Evolutionary conservation across 2,329 filamentous ascomycete genomes (phyloP).

Genomic region (Cytospora mali): DNA sequence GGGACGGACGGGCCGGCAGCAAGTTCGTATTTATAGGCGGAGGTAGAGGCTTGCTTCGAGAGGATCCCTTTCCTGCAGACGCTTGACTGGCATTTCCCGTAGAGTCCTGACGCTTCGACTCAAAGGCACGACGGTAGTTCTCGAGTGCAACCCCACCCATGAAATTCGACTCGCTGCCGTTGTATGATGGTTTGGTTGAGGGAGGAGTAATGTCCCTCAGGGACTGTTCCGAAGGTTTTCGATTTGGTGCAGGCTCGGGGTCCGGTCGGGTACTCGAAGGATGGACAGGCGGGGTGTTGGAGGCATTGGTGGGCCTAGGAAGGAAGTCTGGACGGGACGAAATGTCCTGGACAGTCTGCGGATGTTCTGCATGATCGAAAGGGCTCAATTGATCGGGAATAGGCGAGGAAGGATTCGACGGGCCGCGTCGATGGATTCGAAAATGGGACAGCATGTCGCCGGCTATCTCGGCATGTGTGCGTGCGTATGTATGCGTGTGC

Average conservation of each 20-base stretch:
- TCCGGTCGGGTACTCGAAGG: conserved; percentile 53
- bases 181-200: conserved; percentile 40
- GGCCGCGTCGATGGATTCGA: conserved; percentile 60
- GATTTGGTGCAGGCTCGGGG: conserved; percentile 18
- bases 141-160: conserved; percentile 58
- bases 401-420: conserved; percentile 59
- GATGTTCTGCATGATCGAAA: conserved; percentile 45
- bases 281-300: conserved; percentile 50
- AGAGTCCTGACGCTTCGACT: conserved; percentile 31
- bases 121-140: conserved; percentile 49
- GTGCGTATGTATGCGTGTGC: not conserved
- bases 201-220: conserved; percentile 33
- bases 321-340: conserved; percentile 39
- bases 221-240: conserved; percentile 27
- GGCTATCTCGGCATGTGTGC: conserved; percentile 12
- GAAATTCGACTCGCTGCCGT: conserved; percentile 48
- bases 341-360: conserved; percentile 46
- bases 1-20: conserved; percentile 35
- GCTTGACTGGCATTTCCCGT: conserved; percentile 18
- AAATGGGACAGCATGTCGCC: conserved; percentile 36
- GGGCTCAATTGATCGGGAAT: conserved; percentile 47
- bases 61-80: conserved; percentile 27
- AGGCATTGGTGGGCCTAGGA: conserved; percentile 40
- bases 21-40: conserved; percentile 42
- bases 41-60: conserved; percentile 38